Conservation (phyloP, 129 eudicot genomes). For the Helianthus annuus region DNA sequence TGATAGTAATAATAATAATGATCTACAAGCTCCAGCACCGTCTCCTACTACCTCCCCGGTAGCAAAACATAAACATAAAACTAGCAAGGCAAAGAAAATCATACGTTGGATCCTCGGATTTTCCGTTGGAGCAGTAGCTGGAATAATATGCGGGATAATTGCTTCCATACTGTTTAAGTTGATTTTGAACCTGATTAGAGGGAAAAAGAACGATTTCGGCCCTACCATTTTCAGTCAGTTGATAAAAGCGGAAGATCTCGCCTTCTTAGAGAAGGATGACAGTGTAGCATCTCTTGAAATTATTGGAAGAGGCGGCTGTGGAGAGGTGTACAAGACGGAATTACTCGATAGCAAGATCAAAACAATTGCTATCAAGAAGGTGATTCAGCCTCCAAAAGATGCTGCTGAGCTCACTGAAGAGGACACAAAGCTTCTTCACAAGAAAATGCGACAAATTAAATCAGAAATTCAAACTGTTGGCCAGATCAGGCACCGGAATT, state of each 20-base stretch:
- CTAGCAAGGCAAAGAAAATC: slow-evolving; percentile 31
- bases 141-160: slow-evolving; percentile 49
- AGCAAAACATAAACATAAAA: slow-evolving; percentile 17
- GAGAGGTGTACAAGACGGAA: slow-evolving; percentile 71
- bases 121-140: slow-evolving; percentile 56
- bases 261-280: slow-evolving; percentile 78
- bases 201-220: slow-evolving; percentile 40
- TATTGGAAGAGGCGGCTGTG: slow-evolving; percentile 90
- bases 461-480: slow-evolving; percentile 91
- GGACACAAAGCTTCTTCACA: slow-evolving; percentile 62
- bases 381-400: slow-evolving; percentile 63
- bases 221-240: slow-evolving; percentile 57
- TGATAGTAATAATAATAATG: neutral
- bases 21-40: slow-evolving; percentile 40
- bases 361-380: slow-evolving; percentile 73
- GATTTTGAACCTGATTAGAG: slow-evolving; percentile 33
- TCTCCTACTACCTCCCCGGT: slow-evolving; percentile 6
- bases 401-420: slow-evolving; percentile 70
- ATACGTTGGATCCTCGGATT: slow-evolving; percentile 65
- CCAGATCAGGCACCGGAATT: slow-evolving; percentile 70
- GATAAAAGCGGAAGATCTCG: slow-evolving; percentile 78
- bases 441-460: slow-evolving; percentile 73
- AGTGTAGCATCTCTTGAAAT: slow-evolving; percentile 50
- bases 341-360: slow-evolving; percentile 59
- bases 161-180: slow-evolving; percentile 49